Percentiles rank a stretch among this genome's conserved stretches.
phyloP scores from a whole-genome alignment of 768 basidiomycete species.

The Lactarius evosmus region DNA sequence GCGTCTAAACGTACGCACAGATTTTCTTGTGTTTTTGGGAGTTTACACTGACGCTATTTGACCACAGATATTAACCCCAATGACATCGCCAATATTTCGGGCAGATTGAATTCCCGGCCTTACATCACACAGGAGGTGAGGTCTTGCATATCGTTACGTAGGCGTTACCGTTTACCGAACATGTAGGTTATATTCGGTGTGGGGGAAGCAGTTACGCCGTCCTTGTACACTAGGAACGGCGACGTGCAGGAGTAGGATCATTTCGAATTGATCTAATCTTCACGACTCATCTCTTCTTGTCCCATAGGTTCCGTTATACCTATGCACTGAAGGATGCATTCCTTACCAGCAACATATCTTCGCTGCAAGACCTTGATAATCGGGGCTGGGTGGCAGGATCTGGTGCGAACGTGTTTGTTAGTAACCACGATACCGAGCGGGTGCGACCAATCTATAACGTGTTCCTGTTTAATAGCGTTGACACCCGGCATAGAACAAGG shows the following conservation, averaged over 20 bases:
- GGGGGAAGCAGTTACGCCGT: conserved; percentile 52
- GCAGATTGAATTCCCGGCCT: conserved; percentile 41
- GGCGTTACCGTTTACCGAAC: too few species aligned
- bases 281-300: too few species aligned
- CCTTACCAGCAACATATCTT: conserved; percentile 47
- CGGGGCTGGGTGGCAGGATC: conserved; percentile 55
- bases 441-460: conserved; percentile 29
- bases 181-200: conserved; percentile 42
- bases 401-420: conserved; percentile 60
- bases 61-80: conserved; percentile 48
- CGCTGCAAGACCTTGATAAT: conserved; percentile 49
- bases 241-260: conserved; percentile 59
- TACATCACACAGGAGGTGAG: conserved; percentile 64
- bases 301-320: conserved; percentile 56
- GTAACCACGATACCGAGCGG: conserved; percentile 70
- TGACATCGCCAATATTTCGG: conserved; percentile 54
- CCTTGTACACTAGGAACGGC: conserved; percentile 54
- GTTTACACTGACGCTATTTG: neutral
- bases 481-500: conserved; percentile 40
- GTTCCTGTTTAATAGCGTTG: neutral
- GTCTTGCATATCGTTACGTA: too few species aligned
- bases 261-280: neutral
- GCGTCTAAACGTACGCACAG: conserved; percentile 54
- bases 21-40: neutral
- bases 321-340: conserved; percentile 52